Evolutionary conservation across 495 filamentous ascomycete genomes (phyloP).

Genomic region (Amphirosellinia nigrospora): DNA sequence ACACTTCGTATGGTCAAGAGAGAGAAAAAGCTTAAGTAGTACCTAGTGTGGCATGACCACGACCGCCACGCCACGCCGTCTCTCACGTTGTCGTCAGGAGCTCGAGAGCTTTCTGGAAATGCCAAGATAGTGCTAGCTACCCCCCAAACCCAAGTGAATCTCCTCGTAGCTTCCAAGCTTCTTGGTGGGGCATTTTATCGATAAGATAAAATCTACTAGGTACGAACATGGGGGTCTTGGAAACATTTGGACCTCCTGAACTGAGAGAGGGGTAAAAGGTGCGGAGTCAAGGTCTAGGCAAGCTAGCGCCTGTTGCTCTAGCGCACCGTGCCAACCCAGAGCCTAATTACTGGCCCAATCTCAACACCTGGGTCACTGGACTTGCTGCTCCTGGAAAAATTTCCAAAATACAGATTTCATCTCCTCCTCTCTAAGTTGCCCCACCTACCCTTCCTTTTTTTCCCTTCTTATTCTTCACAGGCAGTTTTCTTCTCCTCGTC

Average conservation of each 20-base stretch:
- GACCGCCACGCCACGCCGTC: not conserved
- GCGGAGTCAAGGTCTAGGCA: conserved; percentile 15
- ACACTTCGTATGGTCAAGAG: not conserved
- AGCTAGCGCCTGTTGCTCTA: not conserved
- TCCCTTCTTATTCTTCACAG: conserved; percentile 34
- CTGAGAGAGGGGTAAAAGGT: not conserved
- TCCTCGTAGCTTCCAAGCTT: not conserved
- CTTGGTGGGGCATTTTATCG: not conserved
- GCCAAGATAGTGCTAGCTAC: conserved; percentile 23
- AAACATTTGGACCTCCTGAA: not conserved
- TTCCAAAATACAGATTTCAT: conserved; percentile 28
- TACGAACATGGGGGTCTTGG: not conserved
- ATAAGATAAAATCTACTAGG: not conserved
- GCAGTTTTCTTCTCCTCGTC: conserved; percentile 35
- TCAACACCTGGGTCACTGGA: not conserved
- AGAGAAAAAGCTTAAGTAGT: conserved; percentile 7
- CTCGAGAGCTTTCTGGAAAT: conserved; percentile 28
- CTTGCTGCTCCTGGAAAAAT: conserved; percentile 24
- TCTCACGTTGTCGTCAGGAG: conserved; percentile 19
- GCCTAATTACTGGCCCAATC: conserved; percentile 22
- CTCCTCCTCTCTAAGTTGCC: conserved; percentile 32
- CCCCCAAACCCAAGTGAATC: not conserved
- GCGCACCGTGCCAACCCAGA: conserved; percentile 21
- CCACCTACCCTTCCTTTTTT: conserved; percentile 43
- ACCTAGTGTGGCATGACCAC: not conserved